phyloP scores from a whole-genome alignment of 805 yeast genomes.

The Metschnikowia chrysomelidarum region DNA sequence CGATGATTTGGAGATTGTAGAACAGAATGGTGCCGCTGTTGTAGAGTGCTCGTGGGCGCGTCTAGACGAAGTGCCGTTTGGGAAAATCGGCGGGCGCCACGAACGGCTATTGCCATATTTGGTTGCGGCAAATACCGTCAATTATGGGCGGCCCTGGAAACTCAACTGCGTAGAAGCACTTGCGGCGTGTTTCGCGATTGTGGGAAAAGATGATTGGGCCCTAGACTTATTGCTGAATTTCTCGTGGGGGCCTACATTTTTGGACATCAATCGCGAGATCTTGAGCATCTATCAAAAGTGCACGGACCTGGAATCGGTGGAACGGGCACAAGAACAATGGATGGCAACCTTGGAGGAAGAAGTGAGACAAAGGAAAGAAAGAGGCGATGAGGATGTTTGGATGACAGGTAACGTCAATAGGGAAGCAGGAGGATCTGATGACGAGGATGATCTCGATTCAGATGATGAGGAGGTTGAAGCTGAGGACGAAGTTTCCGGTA shows the following conservation, averaged over 20 bases:
- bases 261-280: constrained; percentile 78
- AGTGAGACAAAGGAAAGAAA: constrained; percentile 56
- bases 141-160: constrained; percentile 95
- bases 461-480: constrained; percentile 17
- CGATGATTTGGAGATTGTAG: constrained; percentile 74
- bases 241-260: constrained; percentile 90
- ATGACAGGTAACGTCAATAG: constrained; percentile 75
- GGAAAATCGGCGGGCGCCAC: constrained; percentile 84
- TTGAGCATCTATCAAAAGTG: constrained; percentile 73
- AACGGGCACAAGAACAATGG: constrained; percentile 72
- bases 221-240: constrained; percentile 69
- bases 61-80: constrained; percentile 93
- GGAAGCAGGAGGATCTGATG: constrained; percentile 13
- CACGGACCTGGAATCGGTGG: constrained; percentile 74
- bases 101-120: constrained; percentile 88
- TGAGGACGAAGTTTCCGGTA: constrained; percentile 14
- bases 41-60: constrained; percentile 99
- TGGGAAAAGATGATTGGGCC: constrained; percentile 91
- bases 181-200: constrained; percentile 95
- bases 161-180: constrained; percentile 95
- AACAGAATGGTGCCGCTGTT: constrained; percentile 86
- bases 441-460: constrained; percentile 19
- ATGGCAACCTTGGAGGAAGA: constrained; percentile 66
- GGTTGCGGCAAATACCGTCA: constrained; percentile 96
- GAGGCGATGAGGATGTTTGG: constrained; percentile 64